These are phyloP conservation scores for Vitis hybrid DNA, from an alignment of 177 flowering plant species.

Conservation along the genomic window DNA sequence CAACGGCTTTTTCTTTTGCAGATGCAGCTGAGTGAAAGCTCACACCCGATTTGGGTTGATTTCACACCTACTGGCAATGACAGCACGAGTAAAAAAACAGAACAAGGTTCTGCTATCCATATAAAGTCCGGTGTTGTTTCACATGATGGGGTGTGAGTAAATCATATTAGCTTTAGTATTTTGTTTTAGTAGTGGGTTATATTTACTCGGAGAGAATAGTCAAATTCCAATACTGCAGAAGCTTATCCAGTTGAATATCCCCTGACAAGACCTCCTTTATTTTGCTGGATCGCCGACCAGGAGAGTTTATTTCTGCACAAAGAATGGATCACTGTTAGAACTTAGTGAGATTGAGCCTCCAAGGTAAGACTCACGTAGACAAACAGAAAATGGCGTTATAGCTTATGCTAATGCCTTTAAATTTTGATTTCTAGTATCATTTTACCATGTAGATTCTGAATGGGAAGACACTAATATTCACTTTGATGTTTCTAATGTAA, in stretches of 20 bases:
- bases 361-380: conserved; percentile 37
- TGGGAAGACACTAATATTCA: conserved; percentile 5
- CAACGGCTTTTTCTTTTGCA: conserved; percentile 12
- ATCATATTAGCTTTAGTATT: conserved; percentile 1
- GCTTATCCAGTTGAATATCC: too few species aligned
- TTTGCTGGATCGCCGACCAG: conserved; percentile 30
- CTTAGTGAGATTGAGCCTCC: conserved; percentile 49
- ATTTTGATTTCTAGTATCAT: too few species aligned
- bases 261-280: conserved; percentile 3
- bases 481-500: conserved; percentile 7
- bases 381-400: not conserved
- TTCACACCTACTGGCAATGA: conserved; percentile 28
- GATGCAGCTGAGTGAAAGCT: conserved; percentile 64
- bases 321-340: conserved; percentile 59
- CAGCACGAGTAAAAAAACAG: conserved; percentile 28
- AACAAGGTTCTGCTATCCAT: conserved; percentile 28
- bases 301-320: conserved; percentile 67
- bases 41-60: conserved; percentile 45
- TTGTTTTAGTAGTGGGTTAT: not conserved
- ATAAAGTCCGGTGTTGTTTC: conserved; percentile 66
- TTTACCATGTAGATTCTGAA: conserved; percentile 7
- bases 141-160: conserved; percentile 66
- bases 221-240: not conserved
- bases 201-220: not conserved
- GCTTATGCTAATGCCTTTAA: not conserved